These are phyloP conservation scores for Solanum hybrid DNA, from an alignment of 305 asterid genomes.

Conservation along the genomic window DNA sequence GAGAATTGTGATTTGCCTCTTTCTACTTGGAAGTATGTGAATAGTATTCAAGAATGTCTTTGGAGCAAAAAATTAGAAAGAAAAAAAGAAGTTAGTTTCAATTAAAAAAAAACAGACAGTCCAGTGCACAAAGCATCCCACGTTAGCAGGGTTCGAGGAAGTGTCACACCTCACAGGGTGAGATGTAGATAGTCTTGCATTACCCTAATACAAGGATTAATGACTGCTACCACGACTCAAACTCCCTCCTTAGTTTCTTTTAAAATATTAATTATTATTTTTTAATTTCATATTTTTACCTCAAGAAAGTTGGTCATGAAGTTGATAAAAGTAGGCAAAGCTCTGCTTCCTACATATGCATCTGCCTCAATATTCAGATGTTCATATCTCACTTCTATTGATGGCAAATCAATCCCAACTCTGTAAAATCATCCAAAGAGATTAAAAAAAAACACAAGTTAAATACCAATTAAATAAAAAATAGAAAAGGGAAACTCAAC, in stretches of 20 bases:
- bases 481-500: background rate
- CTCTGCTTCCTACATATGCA: slow-evolving; percentile 17
- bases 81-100: background rate
- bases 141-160: background rate
- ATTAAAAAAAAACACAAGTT: background rate
- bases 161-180: background rate
- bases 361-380: slow-evolving; percentile 8
- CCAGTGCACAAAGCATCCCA: background rate
- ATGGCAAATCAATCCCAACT: slow-evolving; percentile 22
- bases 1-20: slow-evolving; percentile 46
- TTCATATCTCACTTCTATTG: slow-evolving; percentile 22
- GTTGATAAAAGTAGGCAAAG: slow-evolving; percentile 12
- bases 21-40: slow-evolving; percentile 33
- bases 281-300: background rate
- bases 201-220: background rate
- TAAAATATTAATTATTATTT: too few species aligned
- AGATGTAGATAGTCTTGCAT: background rate
- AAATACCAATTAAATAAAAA: background rate
- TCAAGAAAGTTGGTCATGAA: background rate
- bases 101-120: background rate
- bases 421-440: background rate
- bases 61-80: background rate
- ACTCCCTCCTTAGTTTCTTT: background rate
- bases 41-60: background rate
- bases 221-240: background rate